These are phyloP conservation scores for Cymodocea nodosa DNA, from an alignment of 116 monocot genomes.

Conservation along the genomic window DNA sequence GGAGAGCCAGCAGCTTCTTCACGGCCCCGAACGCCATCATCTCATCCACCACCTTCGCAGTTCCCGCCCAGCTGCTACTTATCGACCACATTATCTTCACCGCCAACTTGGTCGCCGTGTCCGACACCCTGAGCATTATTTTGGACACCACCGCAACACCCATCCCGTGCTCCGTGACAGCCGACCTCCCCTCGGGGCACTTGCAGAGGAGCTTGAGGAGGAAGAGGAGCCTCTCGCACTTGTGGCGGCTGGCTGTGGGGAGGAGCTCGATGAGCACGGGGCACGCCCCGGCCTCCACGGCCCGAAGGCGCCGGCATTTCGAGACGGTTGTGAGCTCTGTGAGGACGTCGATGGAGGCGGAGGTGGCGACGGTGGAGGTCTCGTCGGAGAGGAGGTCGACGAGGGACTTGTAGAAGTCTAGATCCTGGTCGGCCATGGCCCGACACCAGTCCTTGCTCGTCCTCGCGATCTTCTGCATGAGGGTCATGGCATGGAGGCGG, in stretches of 20 bases:
- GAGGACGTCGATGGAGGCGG: constrained; percentile 39
- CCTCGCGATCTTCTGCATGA: constrained; percentile 29
- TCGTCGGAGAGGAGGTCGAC: constrained; percentile 71
- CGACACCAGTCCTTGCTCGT: constrained; percentile 14
- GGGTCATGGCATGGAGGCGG: constrained; percentile 33
- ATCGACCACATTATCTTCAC: constrained; percentile 73
- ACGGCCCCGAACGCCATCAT: constrained; percentile 57
- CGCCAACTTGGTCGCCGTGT: constrained; percentile 44
- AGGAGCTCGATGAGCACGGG: constrained; percentile 17
- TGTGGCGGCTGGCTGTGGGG: constrained; percentile 27
- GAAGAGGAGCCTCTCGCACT: constrained; percentile 40
- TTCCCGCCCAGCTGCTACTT: constrained; percentile 22
- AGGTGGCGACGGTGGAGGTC: constrained; percentile 35
- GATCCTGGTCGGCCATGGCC: constrained; percentile 9
- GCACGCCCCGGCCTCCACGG: constrained; percentile 51
- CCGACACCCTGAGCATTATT: constrained; percentile 46
- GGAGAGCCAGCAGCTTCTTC: constrained; percentile 39
- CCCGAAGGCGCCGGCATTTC: constrained; percentile 27
- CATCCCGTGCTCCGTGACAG: constrained; percentile 47
- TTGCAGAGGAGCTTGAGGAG: constrained; percentile 51
- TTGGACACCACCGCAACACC: constrained; percentile 45
- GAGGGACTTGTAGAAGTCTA: constrained; percentile 36
- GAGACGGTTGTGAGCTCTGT: constrained; percentile 19
- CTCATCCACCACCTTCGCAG: constrained; percentile 45
- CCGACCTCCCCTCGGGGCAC: constrained; percentile 59